Evolutionary conservation across 2,329 filamentous ascomycete species (phyloP), one percentile per base, ranked within the genome.

Genomic region (Penicillium capsulatum): DNA sequence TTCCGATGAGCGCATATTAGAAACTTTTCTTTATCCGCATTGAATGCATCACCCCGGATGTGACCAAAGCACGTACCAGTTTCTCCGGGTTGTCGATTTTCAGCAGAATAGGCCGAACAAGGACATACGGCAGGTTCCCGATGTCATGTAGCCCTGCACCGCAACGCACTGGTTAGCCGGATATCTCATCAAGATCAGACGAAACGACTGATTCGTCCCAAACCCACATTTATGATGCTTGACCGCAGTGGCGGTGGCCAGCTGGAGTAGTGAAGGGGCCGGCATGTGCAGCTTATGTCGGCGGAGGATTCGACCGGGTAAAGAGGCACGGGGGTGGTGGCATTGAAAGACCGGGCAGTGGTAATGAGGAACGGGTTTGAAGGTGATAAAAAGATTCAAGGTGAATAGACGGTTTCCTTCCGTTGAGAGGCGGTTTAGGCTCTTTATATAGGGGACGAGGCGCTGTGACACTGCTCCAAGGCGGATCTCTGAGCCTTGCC

Each of bases 61-160:
- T n/a, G n/a, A n/a, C n/a, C n/a, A n/a, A n/a, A n/a, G n/a, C n/a
- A n/a, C n/a, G 59, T 55, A 79, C 82, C 20, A 97, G 79, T 61
- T 94, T 89, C 31, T 76, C 68, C 1, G 89, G 81, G 48, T 76
- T 83, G 38, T 84, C 80, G 40, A 97, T 70, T 41, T 81, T 82
- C 36, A 77, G 57, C 20, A 97, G 78, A 28, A 96, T 77, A 1
- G 79, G 75, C 6, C 76, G 73, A 36, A 86, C 76, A 47, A 83
- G 69, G 16, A 75, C 66, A 65, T 84, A 87, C 3, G 83, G 80
- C 27, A 90, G 70, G 40, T 81, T 76, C 50, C 86, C 86, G 31
- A 96, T 72, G 61, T 86, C 81, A 31, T 73, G 73, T 40, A 96
- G 74, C 40, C 70, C 72, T 75, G 16, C 15, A 37, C 22, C 42